phyloP scores from a whole-genome alignment of 441 rosid species.

The Populus hybrid region DNA sequence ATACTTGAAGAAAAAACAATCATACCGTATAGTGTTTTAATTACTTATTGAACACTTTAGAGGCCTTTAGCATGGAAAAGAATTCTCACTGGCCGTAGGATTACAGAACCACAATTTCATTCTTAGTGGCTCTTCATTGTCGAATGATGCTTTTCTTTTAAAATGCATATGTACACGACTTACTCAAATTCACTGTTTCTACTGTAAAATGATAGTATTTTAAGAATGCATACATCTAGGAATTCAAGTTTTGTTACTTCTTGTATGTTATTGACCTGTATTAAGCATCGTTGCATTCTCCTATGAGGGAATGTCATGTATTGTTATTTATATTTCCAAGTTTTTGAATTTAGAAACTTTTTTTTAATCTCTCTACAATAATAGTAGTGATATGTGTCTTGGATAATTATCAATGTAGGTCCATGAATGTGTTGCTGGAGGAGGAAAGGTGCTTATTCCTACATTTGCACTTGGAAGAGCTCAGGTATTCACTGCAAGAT shows the following conservation, averaged over 20 bases:
- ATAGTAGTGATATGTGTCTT: background rate
- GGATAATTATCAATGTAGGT: slow-evolving; percentile 40
- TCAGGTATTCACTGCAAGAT: slow-evolving; percentile 49
- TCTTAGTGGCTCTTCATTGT: background rate
- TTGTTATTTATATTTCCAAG: background rate
- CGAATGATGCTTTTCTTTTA: background rate
- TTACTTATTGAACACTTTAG: background rate
- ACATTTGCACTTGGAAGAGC: slow-evolving; percentile 99
- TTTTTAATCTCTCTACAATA: background rate
- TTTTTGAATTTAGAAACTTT: background rate
- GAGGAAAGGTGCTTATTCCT: slow-evolving; percentile 96
- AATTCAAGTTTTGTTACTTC: background rate
- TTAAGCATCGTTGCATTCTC: background rate
- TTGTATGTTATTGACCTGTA: background rate
- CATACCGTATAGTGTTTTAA: background rate
- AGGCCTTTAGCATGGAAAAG: background rate
- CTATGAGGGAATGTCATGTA: background rate
- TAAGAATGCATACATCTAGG: background rate
- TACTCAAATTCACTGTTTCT: background rate
- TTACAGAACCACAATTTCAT: background rate
- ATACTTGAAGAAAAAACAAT: background rate
- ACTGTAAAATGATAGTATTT: background rate
- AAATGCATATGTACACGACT: background rate
- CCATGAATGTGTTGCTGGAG: slow-evolving; percentile 86
- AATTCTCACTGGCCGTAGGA: background rate